phyloP scores from a whole-genome alignment of 2,329 filamentous ascomycete species.

The Diaporthe helianthi region DNA sequence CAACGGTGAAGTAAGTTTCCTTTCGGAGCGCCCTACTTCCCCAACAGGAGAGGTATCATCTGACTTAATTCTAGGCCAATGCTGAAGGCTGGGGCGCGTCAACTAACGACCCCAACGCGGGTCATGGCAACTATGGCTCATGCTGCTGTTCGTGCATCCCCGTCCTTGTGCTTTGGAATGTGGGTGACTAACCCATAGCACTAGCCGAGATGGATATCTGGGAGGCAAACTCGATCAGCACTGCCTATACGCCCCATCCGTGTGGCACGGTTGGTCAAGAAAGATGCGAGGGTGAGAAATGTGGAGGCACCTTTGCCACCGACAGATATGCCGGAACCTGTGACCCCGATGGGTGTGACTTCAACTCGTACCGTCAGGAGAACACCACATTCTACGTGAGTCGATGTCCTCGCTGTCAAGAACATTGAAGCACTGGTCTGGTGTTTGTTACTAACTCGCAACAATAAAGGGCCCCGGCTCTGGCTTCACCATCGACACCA shows the following conservation, averaged over 20 bases:
- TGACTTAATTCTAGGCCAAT: conserved; percentile 42
- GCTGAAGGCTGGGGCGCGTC: conserved; percentile 55
- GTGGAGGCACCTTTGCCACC: conserved; percentile 56
- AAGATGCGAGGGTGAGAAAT: conserved; percentile 51
- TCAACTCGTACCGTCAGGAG: conserved; percentile 70
- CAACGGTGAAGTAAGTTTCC: conserved; percentile 44
- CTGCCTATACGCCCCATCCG: conserved; percentile 65
- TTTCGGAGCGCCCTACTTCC: background rate
- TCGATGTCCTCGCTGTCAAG: background rate
- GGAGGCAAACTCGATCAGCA: conserved; percentile 68
- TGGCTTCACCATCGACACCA: conserved; percentile 64
- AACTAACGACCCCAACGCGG: conserved; percentile 57
- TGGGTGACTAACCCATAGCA: background rate
- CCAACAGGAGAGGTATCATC: background rate
- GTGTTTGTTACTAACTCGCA: background rate
- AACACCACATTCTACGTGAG: conserved; percentile 61
- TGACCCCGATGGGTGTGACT: conserved; percentile 72
- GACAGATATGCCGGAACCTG: conserved; percentile 64
- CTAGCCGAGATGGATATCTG: conserved; percentile 57
- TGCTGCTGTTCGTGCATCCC: conserved; percentile 51
- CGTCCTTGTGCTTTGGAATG: background rate
- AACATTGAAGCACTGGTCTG: too few relatives aligned
- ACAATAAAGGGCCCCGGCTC: conserved; percentile 46
- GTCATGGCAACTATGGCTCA: conserved; percentile 56
- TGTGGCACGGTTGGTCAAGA: conserved; percentile 54